Evolutionary conservation across 176 grass and related monocot genomes (phyloP), one percentile per base, ranked within the genome.

Genomic region (Themeda triandra): DNA sequence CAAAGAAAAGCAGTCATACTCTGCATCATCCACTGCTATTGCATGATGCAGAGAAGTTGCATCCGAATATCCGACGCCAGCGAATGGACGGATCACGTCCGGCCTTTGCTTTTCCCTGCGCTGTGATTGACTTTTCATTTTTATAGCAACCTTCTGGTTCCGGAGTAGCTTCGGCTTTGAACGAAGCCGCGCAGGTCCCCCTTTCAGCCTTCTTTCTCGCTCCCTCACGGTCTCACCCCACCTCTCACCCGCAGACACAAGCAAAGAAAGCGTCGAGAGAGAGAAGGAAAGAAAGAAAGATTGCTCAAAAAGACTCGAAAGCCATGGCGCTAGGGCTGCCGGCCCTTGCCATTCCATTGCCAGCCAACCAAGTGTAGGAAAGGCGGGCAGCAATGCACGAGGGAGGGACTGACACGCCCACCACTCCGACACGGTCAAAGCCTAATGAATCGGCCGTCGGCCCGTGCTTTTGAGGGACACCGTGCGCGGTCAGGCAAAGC

Each of bases 241-340:
- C 23, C 6, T 8, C 66, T 18, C 35, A 14, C 54, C 31, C 66
- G 13, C 4, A n/a, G 12, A 18, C 29, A 9, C 48, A 78, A 60
- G 36, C 41, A 25, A 28, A 10, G 4, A 77, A 29, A 63, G 83
- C 41, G 45, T 37, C 19, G 10, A 3, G 19, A n/a, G n/a, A n/a
- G 18, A n/a, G 62, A 72, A 72, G 77, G 27, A 86, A 48, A 51
- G 48, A 51, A 19, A 6, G 48, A 53, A 18, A 45, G 54, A 58
- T 10, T 46, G 84, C 80, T 48, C 84, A 18, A 83, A 85, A 90
- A 90, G 88, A 83, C 88, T 79, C 88, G 19, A 90, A 90, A 86
- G 73, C 33, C 5, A 15, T 6, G 46, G 30, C 32, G 46, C 46
- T 82, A 75, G 10, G 78, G 60, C 71, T 24, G n/a, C n/a, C n/a